Evolutionary conservation across 257 asterid genomes (phyloP).

Genomic region (Scutellaria galericulata): DNA sequence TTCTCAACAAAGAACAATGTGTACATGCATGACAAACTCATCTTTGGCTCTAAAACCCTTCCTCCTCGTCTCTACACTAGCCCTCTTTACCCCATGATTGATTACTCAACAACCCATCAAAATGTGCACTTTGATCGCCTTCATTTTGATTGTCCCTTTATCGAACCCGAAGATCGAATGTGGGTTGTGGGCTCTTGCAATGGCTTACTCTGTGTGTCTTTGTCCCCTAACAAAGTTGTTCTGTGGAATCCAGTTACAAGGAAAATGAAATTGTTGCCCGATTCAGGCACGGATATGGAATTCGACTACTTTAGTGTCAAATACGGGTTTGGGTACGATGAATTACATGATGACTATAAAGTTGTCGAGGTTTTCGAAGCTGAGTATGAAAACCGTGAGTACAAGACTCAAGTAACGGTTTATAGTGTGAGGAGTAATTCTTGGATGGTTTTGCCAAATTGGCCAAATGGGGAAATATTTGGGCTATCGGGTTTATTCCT

Average conservation of each 20-base stretch:
- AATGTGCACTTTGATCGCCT: constrained; percentile 17
- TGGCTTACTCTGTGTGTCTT: constrained; percentile 32
- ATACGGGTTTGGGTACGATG: constrained; percentile 26
- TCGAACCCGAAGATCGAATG: constrained; percentile 13
- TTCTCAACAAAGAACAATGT: constrained; percentile 23
- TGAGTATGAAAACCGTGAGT: neutral
- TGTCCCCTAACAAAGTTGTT: neutral
- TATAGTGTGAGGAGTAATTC: constrained; percentile 32
- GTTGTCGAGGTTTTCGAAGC: constrained; percentile 12
- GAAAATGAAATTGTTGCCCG: neutral
- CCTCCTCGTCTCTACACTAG: constrained; percentile 1
- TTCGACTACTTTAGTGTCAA: neutral
- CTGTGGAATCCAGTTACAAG: constrained; percentile 35
- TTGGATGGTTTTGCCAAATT: constrained; percentile 26
- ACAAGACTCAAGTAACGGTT: constrained; percentile 27
- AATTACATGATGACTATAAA: constrained; percentile 36
- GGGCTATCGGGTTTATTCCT: constrained; percentile 19
- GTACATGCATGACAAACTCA: constrained; percentile 6
- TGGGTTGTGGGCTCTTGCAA: constrained; percentile 35
- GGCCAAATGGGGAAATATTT: constrained; percentile 4
- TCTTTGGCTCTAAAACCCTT: constrained; percentile 13
- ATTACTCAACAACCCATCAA: constrained; percentile 10
- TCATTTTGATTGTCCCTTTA: constrained; percentile 25
- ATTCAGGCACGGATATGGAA: constrained; percentile 3
- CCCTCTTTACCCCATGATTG: neutral